phyloP scores from a whole-genome alignment of 2,329 filamentous ascomycete genomes.

The Penicillium sp. region DNA sequence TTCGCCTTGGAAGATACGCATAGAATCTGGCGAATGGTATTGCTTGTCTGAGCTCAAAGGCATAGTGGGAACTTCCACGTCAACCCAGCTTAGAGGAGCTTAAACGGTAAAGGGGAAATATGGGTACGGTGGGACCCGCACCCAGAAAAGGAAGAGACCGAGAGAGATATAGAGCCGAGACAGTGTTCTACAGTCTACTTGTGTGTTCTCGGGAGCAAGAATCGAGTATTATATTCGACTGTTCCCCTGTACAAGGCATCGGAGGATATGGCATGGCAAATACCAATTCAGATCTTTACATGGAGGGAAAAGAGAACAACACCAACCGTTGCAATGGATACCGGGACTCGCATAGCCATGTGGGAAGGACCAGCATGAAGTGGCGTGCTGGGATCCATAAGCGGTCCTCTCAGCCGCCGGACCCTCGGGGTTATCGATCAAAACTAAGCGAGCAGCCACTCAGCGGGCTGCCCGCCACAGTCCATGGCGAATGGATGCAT shows the following conservation, averaged over 20 bases:
- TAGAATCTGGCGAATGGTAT: slow-evolving; percentile 17
- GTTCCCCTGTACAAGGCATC: neutral
- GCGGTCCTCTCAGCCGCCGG: slow-evolving; percentile 26
- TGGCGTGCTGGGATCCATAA: slow-evolving; percentile 25
- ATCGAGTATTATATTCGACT: neutral
- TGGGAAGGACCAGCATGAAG: slow-evolving; percentile 20
- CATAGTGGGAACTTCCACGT: slow-evolving; percentile 4
- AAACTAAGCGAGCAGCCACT: slow-evolving; percentile 23
- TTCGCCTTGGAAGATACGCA: neutral
- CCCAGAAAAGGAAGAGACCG: neutral
- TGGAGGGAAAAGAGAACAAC: slow-evolving; percentile 4
- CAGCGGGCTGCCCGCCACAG: slow-evolving; percentile 30
- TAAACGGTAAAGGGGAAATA: slow-evolving; percentile 3
- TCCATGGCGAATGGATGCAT: slow-evolving; percentile 14
- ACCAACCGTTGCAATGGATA: slow-evolving; percentile 23
- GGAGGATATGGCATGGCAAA: neutral
- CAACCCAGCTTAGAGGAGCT: slow-evolving; percentile 5
- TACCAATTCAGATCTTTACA: neutral
- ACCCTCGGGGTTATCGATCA: slow-evolving; percentile 26
- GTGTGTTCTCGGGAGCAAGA: neutral
- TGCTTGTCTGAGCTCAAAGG: slow-evolving; percentile 14
- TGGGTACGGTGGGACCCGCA: slow-evolving; percentile 6
- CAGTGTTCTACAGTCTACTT: neutral
- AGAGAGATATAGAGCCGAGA: neutral
- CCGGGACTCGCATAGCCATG: slow-evolving; percentile 25